Conservation (phyloP, 805 yeast genomes). For the Tetrapisispora pingtungensis region DNA sequence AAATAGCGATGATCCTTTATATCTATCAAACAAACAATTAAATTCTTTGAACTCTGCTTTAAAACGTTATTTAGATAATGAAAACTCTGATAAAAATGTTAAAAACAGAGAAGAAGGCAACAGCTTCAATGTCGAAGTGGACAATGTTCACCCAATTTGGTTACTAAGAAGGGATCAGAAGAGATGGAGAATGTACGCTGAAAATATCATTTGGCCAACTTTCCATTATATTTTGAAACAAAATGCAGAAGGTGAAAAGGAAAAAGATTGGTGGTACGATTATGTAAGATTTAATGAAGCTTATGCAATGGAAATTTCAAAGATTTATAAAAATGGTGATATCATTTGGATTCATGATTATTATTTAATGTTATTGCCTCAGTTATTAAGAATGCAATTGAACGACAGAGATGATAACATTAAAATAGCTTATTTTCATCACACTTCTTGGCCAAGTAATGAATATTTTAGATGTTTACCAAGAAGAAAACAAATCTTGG, state of each 20-base stretch:
- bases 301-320: constrained; percentile 66
- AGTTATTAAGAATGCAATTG: constrained; percentile 64
- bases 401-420: constrained; percentile 36
- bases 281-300: constrained; percentile 87
- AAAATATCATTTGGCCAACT: constrained; percentile 85
- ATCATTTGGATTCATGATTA: constrained; percentile 90
- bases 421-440: constrained; percentile 67
- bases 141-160: constrained; percentile 75
- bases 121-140: constrained; percentile 34
- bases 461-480: constrained; percentile 89
- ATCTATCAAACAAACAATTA: constrained; percentile 48
- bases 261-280: constrained; percentile 75
- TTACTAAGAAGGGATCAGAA: constrained; percentile 65
- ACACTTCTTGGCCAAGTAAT: constrained; percentile 89
- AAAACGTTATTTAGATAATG: constrained; percentile 38
- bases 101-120: constrained; percentile 15
- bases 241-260: constrained; percentile 48
- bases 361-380: constrained; percentile 72
- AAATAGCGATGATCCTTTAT: constrained; percentile 48
- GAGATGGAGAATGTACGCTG: constrained; percentile 86
- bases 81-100: neutral
- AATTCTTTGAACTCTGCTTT: constrained; percentile 20
- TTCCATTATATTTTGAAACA: constrained; percentile 85
- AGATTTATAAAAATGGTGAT: constrained; percentile 77
- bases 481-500: constrained; percentile 69